These are phyloP conservation scores for Picochlorum sp. DNA, from an alignment of 139 green algal species.

Conservation along the genomic window DNA sequence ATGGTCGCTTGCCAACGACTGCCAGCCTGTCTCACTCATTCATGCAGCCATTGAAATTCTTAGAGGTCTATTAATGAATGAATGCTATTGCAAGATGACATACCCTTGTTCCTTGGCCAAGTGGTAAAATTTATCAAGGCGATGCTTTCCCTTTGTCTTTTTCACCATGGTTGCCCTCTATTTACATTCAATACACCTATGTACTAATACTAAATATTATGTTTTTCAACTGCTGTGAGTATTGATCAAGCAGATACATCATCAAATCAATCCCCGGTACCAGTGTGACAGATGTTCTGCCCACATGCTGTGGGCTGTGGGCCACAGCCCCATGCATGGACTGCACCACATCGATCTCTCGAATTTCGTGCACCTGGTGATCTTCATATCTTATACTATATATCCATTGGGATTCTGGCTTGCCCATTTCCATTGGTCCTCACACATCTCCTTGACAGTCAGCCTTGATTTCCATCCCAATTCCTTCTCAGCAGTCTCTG, in stretches of 20 bases:
- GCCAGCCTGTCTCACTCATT: no score
- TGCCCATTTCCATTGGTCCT: constrained; percentile 91
- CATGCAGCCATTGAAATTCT: background rate
- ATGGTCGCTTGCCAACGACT: no score
- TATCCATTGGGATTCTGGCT: constrained; percentile 83
- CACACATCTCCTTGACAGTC: constrained; percentile 83
- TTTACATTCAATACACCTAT: background rate
- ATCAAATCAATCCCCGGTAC: no score
- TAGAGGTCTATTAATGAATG: background rate
- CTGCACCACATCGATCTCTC: no score
- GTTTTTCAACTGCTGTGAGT: background rate
- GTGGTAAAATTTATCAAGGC: constrained; percentile 97
- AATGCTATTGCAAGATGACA: background rate
- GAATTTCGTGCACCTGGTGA: background rate
- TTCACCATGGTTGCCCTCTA: constrained; percentile 25
- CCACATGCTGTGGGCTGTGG: no score
- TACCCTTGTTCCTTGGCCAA: constrained; percentile 95
- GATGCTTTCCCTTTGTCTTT: constrained; percentile 75
- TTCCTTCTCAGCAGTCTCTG: constrained; percentile 74
- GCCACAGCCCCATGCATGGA: no score
- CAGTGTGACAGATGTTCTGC: no score
- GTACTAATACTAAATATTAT: background rate
- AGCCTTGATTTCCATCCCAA: constrained; percentile 87
- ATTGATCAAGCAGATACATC: background rate
- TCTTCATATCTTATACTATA: constrained; percentile 27